Base-by-base conservation (phyloP, 306 rosid species). In the Citrullus mucosospermus region DNA sequence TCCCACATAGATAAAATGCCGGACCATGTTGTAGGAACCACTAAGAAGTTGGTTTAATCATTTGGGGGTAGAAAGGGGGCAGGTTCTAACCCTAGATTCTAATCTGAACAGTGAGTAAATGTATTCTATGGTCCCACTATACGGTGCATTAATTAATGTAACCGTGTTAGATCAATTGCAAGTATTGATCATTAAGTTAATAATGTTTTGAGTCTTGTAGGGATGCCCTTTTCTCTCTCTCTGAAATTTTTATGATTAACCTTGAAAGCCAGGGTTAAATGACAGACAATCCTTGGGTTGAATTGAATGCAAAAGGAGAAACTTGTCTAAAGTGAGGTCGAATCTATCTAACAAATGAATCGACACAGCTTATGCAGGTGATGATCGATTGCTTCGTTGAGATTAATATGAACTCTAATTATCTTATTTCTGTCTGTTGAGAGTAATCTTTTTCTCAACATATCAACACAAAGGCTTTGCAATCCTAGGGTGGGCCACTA, bases 351-450 rank as follows among this genome's bases (percentile, higher is more conserved):
- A 69, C 36, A 10, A 69, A 41, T 22, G 36, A 68, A 54, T 41
- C 32, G 74, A 67, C 53, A 70, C 57, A 70, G 76, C 76, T 46
- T 44, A 22, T 70, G 76, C 41, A 70, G 76, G 76, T 44, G 76
- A 46, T 25, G 20, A 25, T 70, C 39, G 13, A 13, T 12, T 20
- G 57, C 57, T 46, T 70, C 25, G 44, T 13, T 70, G 56, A 22
- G 57, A 63, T 15, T 63, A 63, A 63, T 32, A 63, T 63, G 43
- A 63, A 63, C 69, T 34, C 69, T 15, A 30, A 63, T 34, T 14
- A 61, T 30, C 68, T 62, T 32, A 11, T 16, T 59, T 59, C 63
- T 63, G 69, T 63, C 69, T 34, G 44, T 63, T 63, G 18, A 63
- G 6, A 63, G 44, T 63, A 63, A 32, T 16, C 44, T 63, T 5